Base-by-base conservation (phyloP, 176 grass and related monocot species). In the Thalia dealbata region DNA sequence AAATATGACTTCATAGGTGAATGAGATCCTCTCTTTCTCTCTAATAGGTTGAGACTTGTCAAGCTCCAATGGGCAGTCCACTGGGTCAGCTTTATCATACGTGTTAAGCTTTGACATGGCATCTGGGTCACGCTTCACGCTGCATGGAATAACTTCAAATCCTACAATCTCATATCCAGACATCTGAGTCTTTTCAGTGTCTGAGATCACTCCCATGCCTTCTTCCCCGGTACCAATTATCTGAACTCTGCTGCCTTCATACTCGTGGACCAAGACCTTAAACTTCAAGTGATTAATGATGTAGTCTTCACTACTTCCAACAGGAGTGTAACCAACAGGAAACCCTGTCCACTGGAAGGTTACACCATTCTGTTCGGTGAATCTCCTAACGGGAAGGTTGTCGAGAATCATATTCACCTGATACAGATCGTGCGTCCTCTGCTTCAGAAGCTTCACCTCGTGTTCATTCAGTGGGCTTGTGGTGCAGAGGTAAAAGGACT, bases 231-330 rank as follows among this genome's bases (percentile, higher is more conserved):
- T 68, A 32, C 38, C 38, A 23, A 68, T 68, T 68, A 68, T 68
- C 65, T 44, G 35, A 6, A 43, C 65, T 3, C 65, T 18, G 32
- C 35, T 14, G 7, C 64, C 64, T 67, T 67, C 64, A 22, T 67
- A 67, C 30, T 67, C 64, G 10, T 67, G 64, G 32, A 42, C 30
- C 19, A 44, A 44, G 64, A 67, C 32, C 18, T 21, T 67, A 22
- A 67, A 67, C 13, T 67, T 67, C 35, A 67, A 67, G 15, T 67
- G 64, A 67, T 67, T 67, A 15, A 67, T 67, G 64, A 67, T 67
- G 21, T 67, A 67, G 11, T 67, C 30, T 67, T 67, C 35, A 21
- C 14, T 21, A 42, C 64, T 43, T 22, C 30, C 19, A 43, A n/a
- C 9, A 21, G 64, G 32, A 18, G 64, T 67, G 32, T 67, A 67